Evolutionary conservation across 345 rosid species (phyloP).

Genomic region (Raphanus raphanistrum): DNA sequence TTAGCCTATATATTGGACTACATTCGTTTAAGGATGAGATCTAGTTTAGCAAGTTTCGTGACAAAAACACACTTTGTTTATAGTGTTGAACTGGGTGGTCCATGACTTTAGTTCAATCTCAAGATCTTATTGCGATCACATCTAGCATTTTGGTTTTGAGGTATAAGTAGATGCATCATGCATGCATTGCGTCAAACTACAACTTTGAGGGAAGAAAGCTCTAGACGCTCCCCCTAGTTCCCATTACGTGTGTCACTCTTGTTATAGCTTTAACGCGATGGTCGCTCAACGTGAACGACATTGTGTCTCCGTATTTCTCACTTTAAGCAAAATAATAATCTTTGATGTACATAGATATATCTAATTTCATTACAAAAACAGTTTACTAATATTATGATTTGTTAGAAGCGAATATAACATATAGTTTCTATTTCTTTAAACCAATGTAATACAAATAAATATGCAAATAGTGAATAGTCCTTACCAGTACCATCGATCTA

Average conservation of each 20-base stretch:
- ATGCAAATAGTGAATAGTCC: not conserved
- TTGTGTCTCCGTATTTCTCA: conserved; percentile 14
- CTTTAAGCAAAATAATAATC: conserved; percentile 3
- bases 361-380: not conserved
- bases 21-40: not conserved
- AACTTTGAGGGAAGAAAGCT: conserved; percentile 7
- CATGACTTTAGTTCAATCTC: not conserved
- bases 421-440: not conserved
- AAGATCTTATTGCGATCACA: not conserved
- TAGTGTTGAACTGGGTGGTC: conserved; percentile 9
- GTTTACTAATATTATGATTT: conserved; percentile 12
- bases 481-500: no score
- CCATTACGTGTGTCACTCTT: conserved; percentile 33
- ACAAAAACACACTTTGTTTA: not conserved
- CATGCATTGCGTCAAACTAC: conserved; percentile 2
- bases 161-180: not conserved
- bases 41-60: not conserved
- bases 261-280: conserved; percentile 37
- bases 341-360: not conserved
- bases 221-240: conserved; percentile 13
- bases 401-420: not conserved
- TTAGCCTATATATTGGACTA: not conserved
- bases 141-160: not conserved
- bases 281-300: conserved; percentile 43
- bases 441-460: not conserved